Conservation (phyloP, 164 flowering plant species). For the Nelumbo lutea region DNA sequence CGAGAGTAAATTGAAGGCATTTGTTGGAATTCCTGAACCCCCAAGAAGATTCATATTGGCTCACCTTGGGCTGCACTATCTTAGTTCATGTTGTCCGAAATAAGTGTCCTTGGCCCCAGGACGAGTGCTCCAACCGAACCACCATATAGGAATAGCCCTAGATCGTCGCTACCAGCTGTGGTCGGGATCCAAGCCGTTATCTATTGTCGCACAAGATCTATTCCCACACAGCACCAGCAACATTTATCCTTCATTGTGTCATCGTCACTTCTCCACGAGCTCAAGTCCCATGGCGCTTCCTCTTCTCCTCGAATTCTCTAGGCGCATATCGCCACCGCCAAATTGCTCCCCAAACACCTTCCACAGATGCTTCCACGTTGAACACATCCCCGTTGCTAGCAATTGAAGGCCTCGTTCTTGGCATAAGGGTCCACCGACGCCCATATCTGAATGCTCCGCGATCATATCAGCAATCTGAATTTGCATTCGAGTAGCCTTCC, state of each 20-base stretch:
- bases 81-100: constrained; percentile 64
- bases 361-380: constrained; percentile 88
- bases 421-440: constrained; percentile 73
- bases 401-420: constrained; percentile 72
- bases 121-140: constrained; percentile 54
- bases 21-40: constrained; percentile 65
- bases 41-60: too few species aligned
- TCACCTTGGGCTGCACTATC: too few species aligned
- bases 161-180: too few species aligned
- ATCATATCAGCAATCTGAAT: constrained; percentile 80
- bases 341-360: constrained; percentile 66
- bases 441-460: constrained; percentile 91
- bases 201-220: constrained; percentile 68
- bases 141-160: too few species aligned
- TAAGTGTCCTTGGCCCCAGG: constrained; percentile 8
- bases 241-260: constrained; percentile 71
- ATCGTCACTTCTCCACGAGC: constrained; percentile 44
- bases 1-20: constrained; percentile 53
- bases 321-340: constrained; percentile 43
- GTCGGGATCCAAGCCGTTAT: constrained; percentile 46
- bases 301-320: constrained; percentile 39
- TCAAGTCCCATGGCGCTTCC: too few species aligned
- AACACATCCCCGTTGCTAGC: constrained; percentile 74
- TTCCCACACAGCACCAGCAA: constrained; percentile 66
- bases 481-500: constrained; percentile 47